These are phyloP conservation scores for Tolypocladium guangdongense DNA, from an alignment of 2,329 filamentous ascomycete genomes.

Conservation along the genomic window DNA sequence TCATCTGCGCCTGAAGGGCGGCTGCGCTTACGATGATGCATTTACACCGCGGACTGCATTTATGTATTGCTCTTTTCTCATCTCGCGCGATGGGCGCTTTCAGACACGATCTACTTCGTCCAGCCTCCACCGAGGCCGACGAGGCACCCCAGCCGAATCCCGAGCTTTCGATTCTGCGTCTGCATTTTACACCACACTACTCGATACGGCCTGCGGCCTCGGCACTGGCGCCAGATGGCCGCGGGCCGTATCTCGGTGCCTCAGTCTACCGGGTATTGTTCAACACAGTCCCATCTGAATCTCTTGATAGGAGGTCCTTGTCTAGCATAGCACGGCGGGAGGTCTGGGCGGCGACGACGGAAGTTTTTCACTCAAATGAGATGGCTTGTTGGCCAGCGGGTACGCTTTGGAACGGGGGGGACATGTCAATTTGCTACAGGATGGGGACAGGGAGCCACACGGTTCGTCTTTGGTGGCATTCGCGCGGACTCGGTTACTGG, in stretches of 20 bases:
- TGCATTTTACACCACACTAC: background rate
- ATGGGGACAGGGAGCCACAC: background rate
- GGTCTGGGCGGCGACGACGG: background rate
- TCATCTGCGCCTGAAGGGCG: constrained; percentile 33
- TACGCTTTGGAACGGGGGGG: background rate
- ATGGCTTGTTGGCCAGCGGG: background rate
- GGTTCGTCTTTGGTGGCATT: background rate
- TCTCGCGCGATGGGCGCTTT: background rate
- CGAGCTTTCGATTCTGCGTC: background rate
- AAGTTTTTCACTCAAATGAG: background rate
- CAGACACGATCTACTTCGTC: background rate
- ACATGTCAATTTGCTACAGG: background rate
- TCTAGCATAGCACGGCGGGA: background rate
- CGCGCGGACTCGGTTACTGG: background rate
- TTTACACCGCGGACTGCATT: background rate
- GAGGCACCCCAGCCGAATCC: background rate
- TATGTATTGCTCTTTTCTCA: background rate
- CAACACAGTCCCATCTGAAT: background rate
- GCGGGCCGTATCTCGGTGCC: background rate
- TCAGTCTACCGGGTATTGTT: background rate
- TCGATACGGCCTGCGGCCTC: background rate
- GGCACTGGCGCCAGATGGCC: background rate
- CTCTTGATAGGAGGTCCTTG: background rate
- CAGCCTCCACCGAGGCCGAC: background rate
- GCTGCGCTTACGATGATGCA: background rate